A percentile compares a stretch with the other conserved stretches of the same genome.
Conservation (phyloP, 371 early-diverging fungal species). For the Mortierella sp. region DNA sequence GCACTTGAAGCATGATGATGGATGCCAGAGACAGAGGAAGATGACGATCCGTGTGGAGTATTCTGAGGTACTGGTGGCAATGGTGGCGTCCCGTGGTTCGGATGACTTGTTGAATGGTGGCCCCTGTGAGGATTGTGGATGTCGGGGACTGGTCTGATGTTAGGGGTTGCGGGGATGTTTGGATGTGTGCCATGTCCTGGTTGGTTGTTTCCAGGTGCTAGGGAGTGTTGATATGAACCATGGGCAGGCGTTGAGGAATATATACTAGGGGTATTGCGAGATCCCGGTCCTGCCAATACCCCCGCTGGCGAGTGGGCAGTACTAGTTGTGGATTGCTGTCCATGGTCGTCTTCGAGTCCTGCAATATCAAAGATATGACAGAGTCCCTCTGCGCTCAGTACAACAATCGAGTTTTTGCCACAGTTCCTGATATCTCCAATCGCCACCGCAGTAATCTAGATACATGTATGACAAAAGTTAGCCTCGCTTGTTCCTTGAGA, state of each 20-base stretch:
- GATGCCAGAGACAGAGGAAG: conserved; percentile 32
- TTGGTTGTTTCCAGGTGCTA: not conserved
- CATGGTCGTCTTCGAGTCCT: conserved; percentile 41
- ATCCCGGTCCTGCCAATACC: not conserved
- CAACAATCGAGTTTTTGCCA: conserved; percentile 77
- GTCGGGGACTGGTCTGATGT: conserved; percentile 52
- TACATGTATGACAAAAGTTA: not conserved
- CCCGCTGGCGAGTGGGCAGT: not conserved
- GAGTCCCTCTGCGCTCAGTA: conserved; percentile 78
- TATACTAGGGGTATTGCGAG: conserved; percentile 31
- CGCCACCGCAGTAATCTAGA: conserved; percentile 77
- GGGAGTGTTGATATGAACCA: conserved; percentile 27
- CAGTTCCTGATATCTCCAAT: conserved; percentile 77
- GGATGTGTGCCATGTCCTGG: conserved; percentile 15
- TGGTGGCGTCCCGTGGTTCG: conserved; percentile 38
- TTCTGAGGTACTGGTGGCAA: conserved; percentile 41
- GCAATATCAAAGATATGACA: conserved; percentile 77
- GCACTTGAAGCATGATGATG: conserved; percentile 12
- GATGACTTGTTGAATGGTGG: conserved; percentile 16
- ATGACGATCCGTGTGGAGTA: conserved; percentile 40
- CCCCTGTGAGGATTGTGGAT: conserved; percentile 27
- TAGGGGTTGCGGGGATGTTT: conserved; percentile 49
- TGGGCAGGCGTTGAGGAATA: conserved; percentile 40
- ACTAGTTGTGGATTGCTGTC: not conserved
- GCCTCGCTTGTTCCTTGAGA: not conserved